Evolutionary conservation across 768 basidiomycete genomes (phyloP), one percentile per base, ranked within the genome.

Genomic region (Trametes cinnabarina): DNA sequence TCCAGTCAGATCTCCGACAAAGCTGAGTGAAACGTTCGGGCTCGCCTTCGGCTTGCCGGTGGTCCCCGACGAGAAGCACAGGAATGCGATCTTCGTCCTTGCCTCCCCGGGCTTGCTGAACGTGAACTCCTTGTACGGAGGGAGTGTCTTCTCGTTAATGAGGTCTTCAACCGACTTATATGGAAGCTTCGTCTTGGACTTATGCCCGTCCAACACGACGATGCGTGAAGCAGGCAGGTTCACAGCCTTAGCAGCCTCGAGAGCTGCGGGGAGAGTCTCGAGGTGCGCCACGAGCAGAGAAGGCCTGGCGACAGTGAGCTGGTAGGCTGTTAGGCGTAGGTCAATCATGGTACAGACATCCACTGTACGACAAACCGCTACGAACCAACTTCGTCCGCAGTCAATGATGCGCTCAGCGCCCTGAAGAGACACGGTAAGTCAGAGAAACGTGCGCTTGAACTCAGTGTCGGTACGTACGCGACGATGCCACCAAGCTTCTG

Each of bases 281-380:
- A 67, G 51, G 44, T 68, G 62, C 6, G 66, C 51, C 17, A 73
- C 46, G 14, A 71, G 51, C 19, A 68, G 30, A 3, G 42, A 55
- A 0, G 71, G 64, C 20, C 61, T 64, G 0, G 69, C 61, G 9
- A 63, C 57, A 2, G 64, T 46, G 17, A 73, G 61, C 50, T 73
- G 72, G 54, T 73, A 66, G 9, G 46, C 61, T 62, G 37, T 15
- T 23, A 6, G 23, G 12, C 10, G 5, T 12, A 25, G 20, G 43
- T 44, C 30, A 32, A 12, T 44, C 20, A 15, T 14, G 23, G 2
- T n/a, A n/a, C 17, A 5, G 3, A 32, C 15, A n/a, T 32, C 3
- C 12, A 22, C 7, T 12, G 9, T 15, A 9, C 15, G 19, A 12
- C 4, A 30, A 11, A 15, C 4, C 5, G 7, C 5, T 3, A 44